These are phyloP conservation scores for Trametopsis cervina DNA, from an alignment of 768 basidiomycete species.

Conservation along the genomic window DNA sequence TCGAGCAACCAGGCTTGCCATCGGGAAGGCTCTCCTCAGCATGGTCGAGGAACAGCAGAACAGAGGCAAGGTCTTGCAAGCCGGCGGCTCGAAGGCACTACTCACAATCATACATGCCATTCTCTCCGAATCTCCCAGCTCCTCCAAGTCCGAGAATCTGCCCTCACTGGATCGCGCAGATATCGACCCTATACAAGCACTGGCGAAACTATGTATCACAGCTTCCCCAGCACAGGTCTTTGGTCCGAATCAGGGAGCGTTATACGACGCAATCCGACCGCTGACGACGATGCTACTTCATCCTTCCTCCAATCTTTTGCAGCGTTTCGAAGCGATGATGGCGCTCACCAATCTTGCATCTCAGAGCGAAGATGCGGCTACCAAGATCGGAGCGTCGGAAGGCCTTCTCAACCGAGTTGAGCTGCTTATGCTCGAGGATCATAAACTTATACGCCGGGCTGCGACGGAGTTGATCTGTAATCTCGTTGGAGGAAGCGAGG, in stretches of 20 bases:
- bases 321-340: conserved; percentile 92
- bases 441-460: conserved; percentile 76
- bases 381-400: conserved; percentile 56
- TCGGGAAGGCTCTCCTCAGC: conserved; percentile 59
- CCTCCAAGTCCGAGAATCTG: conserved; percentile 15
- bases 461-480: conserved; percentile 92
- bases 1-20: conserved; percentile 45
- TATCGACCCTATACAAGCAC: conserved; percentile 72
- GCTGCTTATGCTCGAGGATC: conserved; percentile 73
- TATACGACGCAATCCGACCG: conserved; percentile 81
- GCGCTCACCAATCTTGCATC: conserved; percentile 94
- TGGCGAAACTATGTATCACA: conserved; percentile 91
- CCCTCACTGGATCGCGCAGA: conserved; percentile 34
- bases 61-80: conserved; percentile 68
- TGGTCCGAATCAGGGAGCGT: conserved; percentile 71
- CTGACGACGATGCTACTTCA: conserved; percentile 69
- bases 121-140: conserved; percentile 26
- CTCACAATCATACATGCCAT: conserved; percentile 47
- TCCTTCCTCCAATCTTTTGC: conserved; percentile 61
- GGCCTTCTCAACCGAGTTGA: conserved; percentile 63
- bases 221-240: conserved; percentile 87
- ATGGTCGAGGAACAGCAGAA: conserved; percentile 74
- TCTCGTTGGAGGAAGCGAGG: conserved; percentile 70
- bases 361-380: conserved; percentile 55
- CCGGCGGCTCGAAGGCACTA: conserved; percentile 70